Conservation (phyloP, 2,329 filamentous ascomycete species). For the Pseudogymnoascus pannorum region DNA sequence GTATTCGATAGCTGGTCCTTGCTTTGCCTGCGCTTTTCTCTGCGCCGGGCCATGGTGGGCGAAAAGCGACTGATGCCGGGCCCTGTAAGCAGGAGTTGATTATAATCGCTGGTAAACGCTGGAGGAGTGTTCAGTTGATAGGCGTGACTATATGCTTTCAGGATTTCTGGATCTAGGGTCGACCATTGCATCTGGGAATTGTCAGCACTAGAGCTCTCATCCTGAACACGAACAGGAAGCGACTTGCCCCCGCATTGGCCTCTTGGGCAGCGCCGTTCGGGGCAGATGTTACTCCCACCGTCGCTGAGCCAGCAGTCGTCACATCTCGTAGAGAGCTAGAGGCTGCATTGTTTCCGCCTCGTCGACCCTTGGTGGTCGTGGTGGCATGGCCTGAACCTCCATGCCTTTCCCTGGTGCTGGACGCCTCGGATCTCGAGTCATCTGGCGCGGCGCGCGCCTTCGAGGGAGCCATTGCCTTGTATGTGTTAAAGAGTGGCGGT, state of each 20-base stretch:
- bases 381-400: constrained; percentile 9
- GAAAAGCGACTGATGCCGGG: constrained; percentile 63
- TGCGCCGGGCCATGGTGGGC: constrained; percentile 65
- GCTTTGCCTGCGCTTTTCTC: constrained; percentile 57
- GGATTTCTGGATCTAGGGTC: constrained; percentile 56
- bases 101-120: constrained; percentile 58
- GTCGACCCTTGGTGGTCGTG: constrained; percentile 24
- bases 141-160: constrained; percentile 69
- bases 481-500: constrained; percentile 6
- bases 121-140: constrained; percentile 61
- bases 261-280: constrained; percentile 18
- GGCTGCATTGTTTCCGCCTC: constrained; percentile 18
- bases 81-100: constrained; percentile 53
- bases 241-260: constrained; percentile 24
- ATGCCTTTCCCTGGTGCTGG: constrained; percentile 30
- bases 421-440: constrained; percentile 30
- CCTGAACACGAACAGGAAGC: background rate
- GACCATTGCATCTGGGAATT: constrained; percentile 53
- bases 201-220: constrained; percentile 5
- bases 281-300: constrained; percentile 10
- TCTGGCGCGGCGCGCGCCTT: constrained; percentile 26
- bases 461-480: constrained; percentile 25
- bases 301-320: constrained; percentile 10
- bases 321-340: constrained; percentile 27
- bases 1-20: constrained; percentile 65